Percentiles rank a stretch among this genome's conserved stretches.
Evolutionary conservation across 2,329 filamentous ascomycete genomes (phyloP).

Genomic region (Cadophora sp.): DNA sequence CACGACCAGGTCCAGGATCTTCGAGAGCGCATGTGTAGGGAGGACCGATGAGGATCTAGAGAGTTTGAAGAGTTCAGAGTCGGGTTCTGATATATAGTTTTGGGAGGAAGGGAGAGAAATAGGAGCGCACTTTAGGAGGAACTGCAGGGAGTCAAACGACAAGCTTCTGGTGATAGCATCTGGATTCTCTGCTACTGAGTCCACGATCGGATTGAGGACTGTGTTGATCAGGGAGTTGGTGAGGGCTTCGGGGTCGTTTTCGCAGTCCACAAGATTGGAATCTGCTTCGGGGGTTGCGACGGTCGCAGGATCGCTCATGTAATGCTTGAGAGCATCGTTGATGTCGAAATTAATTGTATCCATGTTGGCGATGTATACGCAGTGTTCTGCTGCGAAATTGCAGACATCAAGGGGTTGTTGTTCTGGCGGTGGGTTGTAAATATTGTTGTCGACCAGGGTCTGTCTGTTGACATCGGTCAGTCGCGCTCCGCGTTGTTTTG

Average conservation of each 20-base stretch:
- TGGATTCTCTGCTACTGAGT: constrained; percentile 89
- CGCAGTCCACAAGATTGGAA: constrained; percentile 83
- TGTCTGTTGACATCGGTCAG: constrained; percentile 30
- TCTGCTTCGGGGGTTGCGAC: constrained; percentile 89
- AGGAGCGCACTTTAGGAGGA: constrained; percentile 91
- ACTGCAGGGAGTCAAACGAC: constrained; percentile 92
- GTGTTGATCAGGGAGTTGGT: constrained; percentile 81
- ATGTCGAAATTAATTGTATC: constrained; percentile 89
- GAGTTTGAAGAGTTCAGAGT: constrained; percentile 67
- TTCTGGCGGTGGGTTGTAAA: constrained; percentile 40
- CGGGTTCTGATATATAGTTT: constrained; percentile 50
- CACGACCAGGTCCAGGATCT: constrained; percentile 88
- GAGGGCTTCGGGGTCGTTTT: constrained; percentile 82
- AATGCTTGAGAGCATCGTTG: constrained; percentile 94
- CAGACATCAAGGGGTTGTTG: constrained; percentile 34
- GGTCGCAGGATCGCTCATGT: constrained; percentile 88
- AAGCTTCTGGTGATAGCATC: constrained; percentile 82
- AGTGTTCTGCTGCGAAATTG: constrained; percentile 25
- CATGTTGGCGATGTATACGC: constrained; percentile 54
- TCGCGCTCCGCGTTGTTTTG: constrained; percentile 29
- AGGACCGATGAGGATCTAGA: constrained; percentile 83
- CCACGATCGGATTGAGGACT: constrained; percentile 89
- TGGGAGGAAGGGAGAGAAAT: constrained; percentile 52
- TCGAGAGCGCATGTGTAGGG: constrained; percentile 83
- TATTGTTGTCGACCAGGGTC: constrained; percentile 32